These are phyloP conservation scores for Lathyrus tuberosus DNA, from an alignment of 306 rosid species.

Conservation along the genomic window DNA sequence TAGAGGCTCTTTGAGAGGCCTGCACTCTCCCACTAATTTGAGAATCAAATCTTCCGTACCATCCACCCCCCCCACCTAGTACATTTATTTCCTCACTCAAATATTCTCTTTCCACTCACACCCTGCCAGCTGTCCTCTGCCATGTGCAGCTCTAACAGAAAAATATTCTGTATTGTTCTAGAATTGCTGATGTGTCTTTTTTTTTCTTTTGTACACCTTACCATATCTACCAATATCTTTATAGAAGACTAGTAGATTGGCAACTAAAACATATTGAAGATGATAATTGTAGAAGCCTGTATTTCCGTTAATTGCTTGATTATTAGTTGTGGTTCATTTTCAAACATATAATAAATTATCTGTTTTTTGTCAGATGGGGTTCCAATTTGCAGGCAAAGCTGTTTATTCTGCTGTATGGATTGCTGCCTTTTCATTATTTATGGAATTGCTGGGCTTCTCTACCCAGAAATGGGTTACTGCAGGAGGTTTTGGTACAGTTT, in stretches of 20 bases:
- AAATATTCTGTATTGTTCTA: too few species aligned
- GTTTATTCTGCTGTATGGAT: slow-evolving; percentile 93
- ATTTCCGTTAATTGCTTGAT: slow-evolving; percentile 25
- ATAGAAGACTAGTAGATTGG: slow-evolving; percentile 25
- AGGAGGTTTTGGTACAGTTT: slow-evolving; percentile 98
- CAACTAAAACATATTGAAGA: slow-evolving; percentile 15
- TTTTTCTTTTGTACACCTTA: too few species aligned
- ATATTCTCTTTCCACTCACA: too few species aligned
- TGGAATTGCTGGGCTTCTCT: slow-evolving; percentile 96
- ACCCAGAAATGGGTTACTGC: slow-evolving; percentile 97
- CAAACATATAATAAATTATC: slow-evolving; percentile 26
- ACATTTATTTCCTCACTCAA: too few species aligned
- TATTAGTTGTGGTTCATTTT: slow-evolving; percentile 23
- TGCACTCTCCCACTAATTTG: too few species aligned
- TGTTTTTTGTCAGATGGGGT: slow-evolving; percentile 78
- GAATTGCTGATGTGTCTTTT: too few species aligned
- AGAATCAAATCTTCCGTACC: too few species aligned
- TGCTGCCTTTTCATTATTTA: slow-evolving; percentile 88
- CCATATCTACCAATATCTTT: too few species aligned
- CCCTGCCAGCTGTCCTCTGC: too few species aligned
- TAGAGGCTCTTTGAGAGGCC: too few species aligned
- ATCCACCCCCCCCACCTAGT: too few species aligned
- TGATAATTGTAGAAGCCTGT: slow-evolving; percentile 17
- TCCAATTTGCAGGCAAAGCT: slow-evolving; percentile 92
- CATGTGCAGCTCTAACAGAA: too few species aligned